Percentiles rank a stretch among this genome's conserved stretches.
Evolutionary conservation across 306 rosid species (phyloP).

Genomic region (Fragaria ananassa): DNA sequence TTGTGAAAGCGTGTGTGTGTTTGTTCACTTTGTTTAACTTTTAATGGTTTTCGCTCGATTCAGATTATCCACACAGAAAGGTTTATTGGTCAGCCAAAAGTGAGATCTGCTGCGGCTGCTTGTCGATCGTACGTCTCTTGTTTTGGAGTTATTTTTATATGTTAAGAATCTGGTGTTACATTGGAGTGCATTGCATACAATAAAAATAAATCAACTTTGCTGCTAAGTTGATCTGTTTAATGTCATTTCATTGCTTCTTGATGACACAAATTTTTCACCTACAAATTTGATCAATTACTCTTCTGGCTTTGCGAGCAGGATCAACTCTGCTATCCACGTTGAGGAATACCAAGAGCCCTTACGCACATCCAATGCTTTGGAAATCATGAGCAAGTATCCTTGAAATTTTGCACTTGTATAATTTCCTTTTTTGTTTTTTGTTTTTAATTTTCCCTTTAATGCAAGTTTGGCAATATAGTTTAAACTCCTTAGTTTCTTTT

Average conservation of each 20-base stretch:
- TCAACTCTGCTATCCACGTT: slow-evolving; percentile 75
- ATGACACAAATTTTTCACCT: slow-evolving; percentile 24
- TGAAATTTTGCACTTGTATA: slow-evolving; percentile 13
- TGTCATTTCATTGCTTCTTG: slow-evolving; percentile 10
- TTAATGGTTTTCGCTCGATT: slow-evolving; percentile 8
- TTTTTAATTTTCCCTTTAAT: background rate
- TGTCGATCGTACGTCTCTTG: slow-evolving; percentile 64
- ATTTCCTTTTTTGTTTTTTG: background rate
- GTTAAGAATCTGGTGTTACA: background rate
- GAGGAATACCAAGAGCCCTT: slow-evolving; percentile 84
- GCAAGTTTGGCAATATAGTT: slow-evolving; percentile 3
- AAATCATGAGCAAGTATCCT: slow-evolving; percentile 81
- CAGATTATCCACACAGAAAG: slow-evolving; percentile 87
- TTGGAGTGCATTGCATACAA: background rate
- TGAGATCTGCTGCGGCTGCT: slow-evolving; percentile 80
- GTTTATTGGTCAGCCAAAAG: slow-evolving; percentile 88
- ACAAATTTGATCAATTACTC: background rate
- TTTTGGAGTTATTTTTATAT: background rate
- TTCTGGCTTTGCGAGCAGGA: slow-evolving; percentile 31
- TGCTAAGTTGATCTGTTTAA: slow-evolving; percentile 6
- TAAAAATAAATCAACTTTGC: background rate
- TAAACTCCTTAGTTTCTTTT: no score
- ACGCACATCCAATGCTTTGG: slow-evolving; percentile 78
- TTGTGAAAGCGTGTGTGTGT: background rate
- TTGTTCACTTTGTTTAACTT: background rate